phyloP scores from a whole-genome alignment of 1,284 basidiomycete genomes.

The Trichosporon coremiiforme region DNA sequence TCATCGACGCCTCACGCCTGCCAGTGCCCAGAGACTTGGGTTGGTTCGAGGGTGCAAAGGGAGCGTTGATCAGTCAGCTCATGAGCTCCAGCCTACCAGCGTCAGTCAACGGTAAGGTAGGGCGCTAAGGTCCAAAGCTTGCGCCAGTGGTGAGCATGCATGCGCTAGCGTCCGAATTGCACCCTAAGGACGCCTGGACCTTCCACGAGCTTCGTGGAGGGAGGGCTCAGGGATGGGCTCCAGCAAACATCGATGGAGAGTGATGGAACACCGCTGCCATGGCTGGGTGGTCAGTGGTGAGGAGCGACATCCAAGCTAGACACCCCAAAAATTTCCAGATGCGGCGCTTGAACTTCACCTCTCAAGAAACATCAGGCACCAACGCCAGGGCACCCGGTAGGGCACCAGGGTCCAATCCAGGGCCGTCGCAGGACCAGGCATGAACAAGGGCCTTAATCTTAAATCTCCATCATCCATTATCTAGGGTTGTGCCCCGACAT shows the following conservation, averaged over 20 bases:
- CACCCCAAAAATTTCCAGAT: conserved; percentile 18
- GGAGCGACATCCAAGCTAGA: not conserved
- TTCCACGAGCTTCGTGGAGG: not conserved
- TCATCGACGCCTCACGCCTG: no score
- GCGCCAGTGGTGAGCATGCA: not conserved
- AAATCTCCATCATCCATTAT: conserved; percentile 9
- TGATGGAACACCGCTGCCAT: not conserved
- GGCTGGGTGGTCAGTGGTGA: not conserved
- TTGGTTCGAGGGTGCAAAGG: no score
- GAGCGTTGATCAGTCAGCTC: not conserved
- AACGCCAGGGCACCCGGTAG: conserved; percentile 4
- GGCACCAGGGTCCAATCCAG: not conserved
- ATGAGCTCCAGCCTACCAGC: no score
- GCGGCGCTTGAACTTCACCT: not conserved
- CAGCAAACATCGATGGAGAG: not conserved
- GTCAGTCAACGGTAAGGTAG: not conserved
- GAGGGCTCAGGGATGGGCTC: not conserved
- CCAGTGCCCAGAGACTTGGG: not conserved
- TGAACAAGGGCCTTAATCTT: conserved; percentile 19
- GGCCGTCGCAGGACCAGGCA: not conserved
- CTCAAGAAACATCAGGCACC: not conserved
- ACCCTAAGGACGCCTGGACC: not conserved
- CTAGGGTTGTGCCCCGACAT: conserved; percentile 1
- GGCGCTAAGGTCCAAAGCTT: conserved; percentile 5
- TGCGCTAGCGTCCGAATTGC: not conserved